Percentiles rank a stretch among this genome's conserved stretches.
Conservation (phyloP, 2,329 filamentous ascomycete genomes). For the Botrytis fabae region DNA sequence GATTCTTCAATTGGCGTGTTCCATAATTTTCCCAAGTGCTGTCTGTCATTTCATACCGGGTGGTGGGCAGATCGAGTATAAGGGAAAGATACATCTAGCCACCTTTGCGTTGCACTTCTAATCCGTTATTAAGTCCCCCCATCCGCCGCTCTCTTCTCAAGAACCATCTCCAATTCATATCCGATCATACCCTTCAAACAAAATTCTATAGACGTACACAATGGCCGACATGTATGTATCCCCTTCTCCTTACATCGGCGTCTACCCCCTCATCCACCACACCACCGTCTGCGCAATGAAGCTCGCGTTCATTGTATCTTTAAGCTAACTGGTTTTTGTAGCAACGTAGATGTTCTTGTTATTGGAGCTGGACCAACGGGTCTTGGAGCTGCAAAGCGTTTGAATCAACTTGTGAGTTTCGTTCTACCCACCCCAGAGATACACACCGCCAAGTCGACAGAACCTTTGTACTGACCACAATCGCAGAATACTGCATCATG, state of each 20-base stretch:
- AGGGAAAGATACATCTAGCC: conserved; percentile 16
- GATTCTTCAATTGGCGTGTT: background rate
- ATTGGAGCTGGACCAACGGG: conserved; percentile 98
- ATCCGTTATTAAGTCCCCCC: background rate
- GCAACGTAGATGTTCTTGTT: conserved; percentile 93
- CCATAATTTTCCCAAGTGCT: background rate
- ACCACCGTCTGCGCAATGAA: background rate
- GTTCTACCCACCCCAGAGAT: background rate
- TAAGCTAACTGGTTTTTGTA: conserved; percentile 29
- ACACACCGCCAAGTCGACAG: conserved; percentile 26
- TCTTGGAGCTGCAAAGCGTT: conserved; percentile 94
- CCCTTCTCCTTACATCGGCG: background rate
- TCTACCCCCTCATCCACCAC: background rate
- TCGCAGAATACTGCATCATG: conserved; percentile 84
- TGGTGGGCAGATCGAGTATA: background rate
- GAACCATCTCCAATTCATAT: background rate
- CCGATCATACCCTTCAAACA: background rate
- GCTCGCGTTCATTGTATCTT: background rate
- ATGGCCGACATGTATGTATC: conserved; percentile 28
- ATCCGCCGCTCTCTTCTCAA: background rate
- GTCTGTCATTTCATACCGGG: conserved; percentile 7
- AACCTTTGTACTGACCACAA: conserved; percentile 19
- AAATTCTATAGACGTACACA: conserved; percentile 3
- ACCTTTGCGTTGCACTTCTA: background rate
- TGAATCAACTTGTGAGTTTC: conserved; percentile 79